Conservation (phyloP, 805 yeast genomes). For the Candida peoriensis region DNA sequence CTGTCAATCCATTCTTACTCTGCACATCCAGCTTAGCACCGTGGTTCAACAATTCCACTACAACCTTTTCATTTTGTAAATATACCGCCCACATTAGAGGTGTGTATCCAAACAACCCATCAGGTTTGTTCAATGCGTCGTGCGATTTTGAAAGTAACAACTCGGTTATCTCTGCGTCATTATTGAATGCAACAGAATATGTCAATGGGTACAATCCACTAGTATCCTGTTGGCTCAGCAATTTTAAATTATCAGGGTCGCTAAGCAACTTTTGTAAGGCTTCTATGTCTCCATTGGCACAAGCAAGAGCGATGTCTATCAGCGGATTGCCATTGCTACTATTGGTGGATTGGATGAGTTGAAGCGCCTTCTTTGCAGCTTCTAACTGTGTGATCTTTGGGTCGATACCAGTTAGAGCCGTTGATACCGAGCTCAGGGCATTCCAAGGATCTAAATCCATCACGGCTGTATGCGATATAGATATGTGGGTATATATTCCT, state of each 20-base stretch:
- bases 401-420: constrained; percentile 3
- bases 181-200: constrained; percentile 52
- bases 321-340: constrained; percentile 18
- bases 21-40: constrained; percentile 53
- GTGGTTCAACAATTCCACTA: constrained; percentile 49
- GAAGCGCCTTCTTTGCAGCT: constrained; percentile 16
- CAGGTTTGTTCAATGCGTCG: constrained; percentile 47
- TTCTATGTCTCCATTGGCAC: constrained; percentile 32
- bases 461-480: background rate
- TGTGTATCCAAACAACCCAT: constrained; percentile 48
- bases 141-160: constrained; percentile 34
- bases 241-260: constrained; percentile 22
- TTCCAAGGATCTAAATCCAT: constrained; percentile 15
- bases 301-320: constrained; percentile 32
- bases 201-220: constrained; percentile 44
- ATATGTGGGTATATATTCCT: too few relatives aligned
- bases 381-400: constrained; percentile 12
- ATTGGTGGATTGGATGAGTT: constrained; percentile 8
- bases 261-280: constrained; percentile 17
- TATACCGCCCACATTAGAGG: constrained; percentile 88
- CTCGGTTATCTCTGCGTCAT: constrained; percentile 44
- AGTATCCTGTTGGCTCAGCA: constrained; percentile 27
- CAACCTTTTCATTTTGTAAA: constrained; percentile 50
- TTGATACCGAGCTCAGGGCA: constrained; percentile 3
- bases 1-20: constrained; percentile 40